Evolutionary conservation across 768 basidiomycete genomes (phyloP).

Genomic region (Calocera cornea): DNA sequence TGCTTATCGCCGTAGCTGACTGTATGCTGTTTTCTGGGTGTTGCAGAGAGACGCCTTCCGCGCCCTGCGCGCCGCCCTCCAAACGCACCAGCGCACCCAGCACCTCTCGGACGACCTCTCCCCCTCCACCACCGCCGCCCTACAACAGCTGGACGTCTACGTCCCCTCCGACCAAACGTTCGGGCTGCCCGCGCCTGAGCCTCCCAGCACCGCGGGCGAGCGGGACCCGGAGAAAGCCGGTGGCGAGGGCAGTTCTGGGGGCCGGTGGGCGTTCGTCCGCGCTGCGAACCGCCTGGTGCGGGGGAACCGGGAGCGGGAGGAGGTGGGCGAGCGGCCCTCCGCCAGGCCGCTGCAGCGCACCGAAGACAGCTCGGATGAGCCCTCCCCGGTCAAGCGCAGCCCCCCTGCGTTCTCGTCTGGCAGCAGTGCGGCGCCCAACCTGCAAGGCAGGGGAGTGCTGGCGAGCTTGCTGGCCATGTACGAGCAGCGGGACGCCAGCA

Average conservation of each 20-base stretch:
- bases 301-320: not conserved
- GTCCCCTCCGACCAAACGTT: constrained; percentile 9
- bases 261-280: not conserved
- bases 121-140: not conserved
- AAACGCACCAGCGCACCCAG: constrained; percentile 10
- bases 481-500: constrained; percentile 28
- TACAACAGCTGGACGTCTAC: constrained; percentile 1
- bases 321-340: constrained; percentile 14
- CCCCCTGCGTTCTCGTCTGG: constrained; percentile 13
- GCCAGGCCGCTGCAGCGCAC: constrained; percentile 13
- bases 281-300: not conserved
- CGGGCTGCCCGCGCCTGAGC: constrained; percentile 5
- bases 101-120: constrained; percentile 12
- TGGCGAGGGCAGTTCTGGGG: not conserved
- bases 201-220: constrained; percentile 14
- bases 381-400: constrained; percentile 13
- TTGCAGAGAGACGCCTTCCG: constrained; percentile 38
- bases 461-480: constrained; percentile 55
- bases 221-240: constrained; percentile 8
- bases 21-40: constrained; percentile 35
- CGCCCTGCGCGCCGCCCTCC: constrained; percentile 13
- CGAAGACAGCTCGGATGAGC: constrained; percentile 14
- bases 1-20: constrained; percentile 26
- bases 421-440: not conserved
- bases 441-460: constrained; percentile 40